Evolutionary conservation across 345 rosid species (phyloP).

Genomic region (Erodium maritimum): DNA sequence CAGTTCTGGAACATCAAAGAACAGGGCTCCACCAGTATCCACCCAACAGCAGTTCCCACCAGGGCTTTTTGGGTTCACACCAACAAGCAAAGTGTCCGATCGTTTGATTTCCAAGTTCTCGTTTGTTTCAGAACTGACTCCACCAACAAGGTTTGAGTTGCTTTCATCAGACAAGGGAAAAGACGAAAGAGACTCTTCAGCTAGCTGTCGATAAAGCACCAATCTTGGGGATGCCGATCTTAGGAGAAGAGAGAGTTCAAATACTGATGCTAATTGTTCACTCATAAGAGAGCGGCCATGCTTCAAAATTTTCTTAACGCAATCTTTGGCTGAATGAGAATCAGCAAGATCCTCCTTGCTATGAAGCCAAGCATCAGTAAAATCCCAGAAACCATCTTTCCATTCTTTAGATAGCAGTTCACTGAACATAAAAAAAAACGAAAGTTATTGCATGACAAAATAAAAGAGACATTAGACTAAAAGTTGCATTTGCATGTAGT

Average conservation of each 20-base stretch:
- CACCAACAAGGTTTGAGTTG: conserved; percentile 13
- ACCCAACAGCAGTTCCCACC: conserved; percentile 87
- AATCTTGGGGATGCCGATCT: conserved; percentile 88
- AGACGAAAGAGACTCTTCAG: conserved; percentile 93
- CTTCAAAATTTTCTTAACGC: conserved; percentile 49
- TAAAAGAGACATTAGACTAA: no score
- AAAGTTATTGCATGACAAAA: not conserved
- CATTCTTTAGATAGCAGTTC: conserved; percentile 80
- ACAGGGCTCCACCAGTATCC: conserved; percentile 72
- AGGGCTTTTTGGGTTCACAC: conserved; percentile 39
- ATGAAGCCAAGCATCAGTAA: conserved; percentile 57
- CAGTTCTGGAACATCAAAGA: conserved; percentile 61
- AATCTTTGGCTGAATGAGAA: conserved; percentile 59
- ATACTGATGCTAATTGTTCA: conserved; percentile 50
- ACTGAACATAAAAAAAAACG: conserved; percentile 18
- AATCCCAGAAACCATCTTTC: conserved; percentile 79
- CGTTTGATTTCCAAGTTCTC: conserved; percentile 15
- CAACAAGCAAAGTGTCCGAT: conserved; percentile 39
- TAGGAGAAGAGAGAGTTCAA: conserved; percentile 67
- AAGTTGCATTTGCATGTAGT: no score
- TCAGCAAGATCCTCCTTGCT: conserved; percentile 33
- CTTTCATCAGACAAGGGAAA: conserved; percentile 56
- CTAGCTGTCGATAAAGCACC: conserved; percentile 81
- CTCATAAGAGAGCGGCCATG: conserved; percentile 40
- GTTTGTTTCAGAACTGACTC: no score